Evolutionary conservation across 495 filamentous ascomycete species (phyloP).

Genomic region (Podospora australis): DNA sequence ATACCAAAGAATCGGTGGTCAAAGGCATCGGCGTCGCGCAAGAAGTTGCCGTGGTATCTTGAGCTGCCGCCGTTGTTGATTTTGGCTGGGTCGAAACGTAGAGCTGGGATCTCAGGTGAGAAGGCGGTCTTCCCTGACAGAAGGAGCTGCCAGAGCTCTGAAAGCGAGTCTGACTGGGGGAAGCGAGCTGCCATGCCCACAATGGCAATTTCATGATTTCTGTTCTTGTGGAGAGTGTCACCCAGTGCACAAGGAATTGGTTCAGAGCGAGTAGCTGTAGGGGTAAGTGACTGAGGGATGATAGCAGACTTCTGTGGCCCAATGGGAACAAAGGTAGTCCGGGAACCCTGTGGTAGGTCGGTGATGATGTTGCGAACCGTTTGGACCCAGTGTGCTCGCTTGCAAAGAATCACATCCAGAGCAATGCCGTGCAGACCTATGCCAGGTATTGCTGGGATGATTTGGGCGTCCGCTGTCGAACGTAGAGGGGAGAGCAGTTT

Average conservation of each 20-base stretch:
- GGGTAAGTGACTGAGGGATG: neutral
- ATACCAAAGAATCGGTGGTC: slow-evolving; percentile 53
- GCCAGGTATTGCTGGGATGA: neutral
- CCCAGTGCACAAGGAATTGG: too few species aligned
- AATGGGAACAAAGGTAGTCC: neutral
- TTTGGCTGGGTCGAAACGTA: neutral
- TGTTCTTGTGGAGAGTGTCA: neutral
- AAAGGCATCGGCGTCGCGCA: slow-evolving; percentile 40
- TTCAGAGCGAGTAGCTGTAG: too few species aligned
- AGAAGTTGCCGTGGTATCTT: slow-evolving; percentile 22
- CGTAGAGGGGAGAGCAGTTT: neutral
- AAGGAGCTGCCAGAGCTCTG: slow-evolving; percentile 14
- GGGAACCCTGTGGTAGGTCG: neutral
- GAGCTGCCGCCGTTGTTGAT: neutral
- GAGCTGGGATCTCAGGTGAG: neutral
- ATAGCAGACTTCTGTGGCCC: neutral
- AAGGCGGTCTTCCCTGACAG: neutral
- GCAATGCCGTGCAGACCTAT: neutral
- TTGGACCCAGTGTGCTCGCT: neutral
- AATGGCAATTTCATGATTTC: slow-evolving; percentile 20
- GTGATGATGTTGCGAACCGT: neutral
- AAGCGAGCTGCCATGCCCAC: slow-evolving; percentile 34
- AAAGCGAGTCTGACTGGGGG: slow-evolving; percentile 20
- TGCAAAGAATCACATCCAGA: neutral
- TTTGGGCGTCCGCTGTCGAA: neutral